Percentiles rank a stretch among this genome's conserved stretches.
Conservation (phyloP, 78 protist genomes). For the Polysphondylium violaceum region DNA sequence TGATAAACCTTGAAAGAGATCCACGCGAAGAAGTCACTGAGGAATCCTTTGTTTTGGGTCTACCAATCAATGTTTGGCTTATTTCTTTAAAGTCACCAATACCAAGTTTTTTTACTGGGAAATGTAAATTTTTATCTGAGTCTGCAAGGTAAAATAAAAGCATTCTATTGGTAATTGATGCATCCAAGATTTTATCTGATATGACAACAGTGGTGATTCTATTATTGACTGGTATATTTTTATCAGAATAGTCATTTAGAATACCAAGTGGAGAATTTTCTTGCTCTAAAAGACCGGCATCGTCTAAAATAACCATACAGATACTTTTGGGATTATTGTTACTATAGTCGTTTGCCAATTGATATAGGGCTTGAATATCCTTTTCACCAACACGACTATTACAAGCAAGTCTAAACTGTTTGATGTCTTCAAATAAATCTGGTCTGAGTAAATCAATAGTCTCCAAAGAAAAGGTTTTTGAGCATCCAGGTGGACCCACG, state of each 20-base stretch:
- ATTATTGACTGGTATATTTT: slow-evolving; percentile 14
- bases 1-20: slow-evolving; percentile 29
- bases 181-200: slow-evolving; percentile 58
- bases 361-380: slow-evolving; percentile 12
- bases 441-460: too few relatives aligned
- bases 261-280: slow-evolving; percentile 61
- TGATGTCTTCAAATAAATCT: too few relatives aligned
- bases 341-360: slow-evolving; percentile 38
- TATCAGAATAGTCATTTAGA: slow-evolving; percentile 70
- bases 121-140: too few relatives aligned
- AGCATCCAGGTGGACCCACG: slow-evolving; percentile 78
- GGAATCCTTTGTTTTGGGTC: too few relatives aligned
- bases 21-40: too few relatives aligned
- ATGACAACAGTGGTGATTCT: slow-evolving; percentile 21
- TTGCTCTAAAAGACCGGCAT: slow-evolving; percentile 69
- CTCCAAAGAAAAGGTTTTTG: slow-evolving; percentile 59
- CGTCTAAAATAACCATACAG: too few relatives aligned
- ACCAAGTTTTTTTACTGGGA: too few relatives aligned
- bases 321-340: too few relatives aligned
- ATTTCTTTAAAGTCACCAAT: too few relatives aligned
- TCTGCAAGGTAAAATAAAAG: too few relatives aligned
- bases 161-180: slow-evolving; percentile 76
- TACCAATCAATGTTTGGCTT: too few relatives aligned
- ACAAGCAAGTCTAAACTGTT: slow-evolving; percentile 60
- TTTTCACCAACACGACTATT: slow-evolving; percentile 43